Evolutionary conservation across 2,329 filamentous ascomycete species (phyloP), one percentile per base, ranked within the genome.

Genomic region (Lachnellula occidentalis): DNA sequence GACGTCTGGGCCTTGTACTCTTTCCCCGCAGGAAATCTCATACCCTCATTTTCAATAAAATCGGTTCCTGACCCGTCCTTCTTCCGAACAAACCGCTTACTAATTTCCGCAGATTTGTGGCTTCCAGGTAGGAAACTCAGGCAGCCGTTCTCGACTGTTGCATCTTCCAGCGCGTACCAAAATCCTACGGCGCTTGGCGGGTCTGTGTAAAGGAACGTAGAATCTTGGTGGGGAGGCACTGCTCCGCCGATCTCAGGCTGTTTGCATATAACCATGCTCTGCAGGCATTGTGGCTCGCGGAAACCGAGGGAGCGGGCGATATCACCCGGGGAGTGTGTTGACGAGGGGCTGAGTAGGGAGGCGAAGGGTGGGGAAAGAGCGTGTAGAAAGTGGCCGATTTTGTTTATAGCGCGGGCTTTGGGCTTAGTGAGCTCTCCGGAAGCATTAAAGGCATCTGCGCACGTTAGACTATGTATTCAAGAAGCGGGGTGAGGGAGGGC

Each of bases 241-340:
- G 88, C 88, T 21, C 89, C 92, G 27, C 94, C 94, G 51, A 97
- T 96, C 73, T 95, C 90, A 21, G 94, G 92, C 74, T 96, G 92
- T 72, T 99, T 99, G 81, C 91, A 96, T 64, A 99, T 97, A 27
- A 97, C 80, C 94, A 99, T 99, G 70, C 88, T 94, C 76, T 99
- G 94, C 50, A 99, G 77, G 56, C 79, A 82, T 49, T 60, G 58
- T 71, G 78, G 70, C 82, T 86, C 55, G 70, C 70, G 37, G 71
- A 67, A 71, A 1, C 71, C 71, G 42, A 73, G 69, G 12, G 79
- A 81, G 39, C 82, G 77, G 0, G 70, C 70, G 14, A 75, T 70
- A 45, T 71, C 67, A 4, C 65, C 61, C 2, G 67, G 66, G 15
- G 62, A 64, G 47, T 68, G 61, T 1, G 53, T 53, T 4, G 64